These are phyloP conservation scores for Aspergillus novofumigatus DNA, from an alignment of 2,329 filamentous ascomycete genomes.

Conservation along the genomic window DNA sequence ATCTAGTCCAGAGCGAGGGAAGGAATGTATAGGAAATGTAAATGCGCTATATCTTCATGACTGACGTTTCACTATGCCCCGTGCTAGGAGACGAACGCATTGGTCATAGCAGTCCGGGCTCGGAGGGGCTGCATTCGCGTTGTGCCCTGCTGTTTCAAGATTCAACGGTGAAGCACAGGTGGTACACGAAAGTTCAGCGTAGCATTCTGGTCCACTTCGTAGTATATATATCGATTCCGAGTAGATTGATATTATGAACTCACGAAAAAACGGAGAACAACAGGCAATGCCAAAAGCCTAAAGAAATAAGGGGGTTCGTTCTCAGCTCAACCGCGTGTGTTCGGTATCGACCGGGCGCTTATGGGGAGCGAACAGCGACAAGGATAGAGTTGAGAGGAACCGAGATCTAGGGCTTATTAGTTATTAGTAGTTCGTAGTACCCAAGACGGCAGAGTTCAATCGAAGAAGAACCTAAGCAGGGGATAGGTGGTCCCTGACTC, in stretches of 20 bases:
- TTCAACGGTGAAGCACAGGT: slow-evolving; percentile 17
- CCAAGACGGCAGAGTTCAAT: background rate
- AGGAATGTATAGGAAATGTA: background rate
- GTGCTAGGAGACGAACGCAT: background rate
- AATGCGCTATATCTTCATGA: background rate
- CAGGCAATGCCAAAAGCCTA: background rate
- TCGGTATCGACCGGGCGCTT: background rate
- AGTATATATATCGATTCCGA: background rate
- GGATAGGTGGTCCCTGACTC: slow-evolving; percentile 1
- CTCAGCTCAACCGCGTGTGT: background rate
- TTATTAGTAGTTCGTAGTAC: background rate
- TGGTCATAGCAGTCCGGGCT: slow-evolving; percentile 14
- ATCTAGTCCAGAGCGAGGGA: background rate
- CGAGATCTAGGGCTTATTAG: background rate
- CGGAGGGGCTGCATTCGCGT: slow-evolving; percentile 8
- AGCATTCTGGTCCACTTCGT: background rate
- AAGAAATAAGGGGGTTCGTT: background rate
- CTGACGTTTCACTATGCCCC: background rate
- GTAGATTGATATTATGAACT: background rate
- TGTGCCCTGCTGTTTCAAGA: slow-evolving; percentile 17
- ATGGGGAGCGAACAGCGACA: background rate
- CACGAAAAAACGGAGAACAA: background rate
- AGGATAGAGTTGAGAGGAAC: background rate
- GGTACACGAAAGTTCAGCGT: slow-evolving; percentile 1
- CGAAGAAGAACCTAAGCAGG: slow-evolving; percentile 2